Conservation (phyloP, 2,329 filamentous ascomycete species). For the Monilinia fructigena region DNA sequence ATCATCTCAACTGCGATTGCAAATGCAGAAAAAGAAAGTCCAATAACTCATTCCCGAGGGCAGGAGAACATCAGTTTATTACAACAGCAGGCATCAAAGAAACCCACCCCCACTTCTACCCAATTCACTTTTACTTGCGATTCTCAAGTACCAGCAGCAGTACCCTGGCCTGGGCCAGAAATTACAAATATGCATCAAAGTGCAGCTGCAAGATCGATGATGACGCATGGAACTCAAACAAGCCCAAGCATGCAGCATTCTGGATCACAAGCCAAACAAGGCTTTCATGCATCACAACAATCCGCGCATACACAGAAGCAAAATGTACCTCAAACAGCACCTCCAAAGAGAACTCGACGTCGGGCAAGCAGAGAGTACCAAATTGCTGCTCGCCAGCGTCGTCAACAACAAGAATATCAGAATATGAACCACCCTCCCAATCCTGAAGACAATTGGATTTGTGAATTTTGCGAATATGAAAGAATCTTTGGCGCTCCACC, state of each 20-base stretch:
- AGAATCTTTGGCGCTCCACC: conserved; percentile 89
- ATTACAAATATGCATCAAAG: conserved; percentile 32
- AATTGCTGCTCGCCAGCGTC: conserved; percentile 73
- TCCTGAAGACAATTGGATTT: conserved; percentile 83
- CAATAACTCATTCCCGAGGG: conserved; percentile 56
- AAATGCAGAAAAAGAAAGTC: conserved; percentile 69
- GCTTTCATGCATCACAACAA: conserved; percentile 39
- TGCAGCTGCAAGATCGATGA: conserved; percentile 34
- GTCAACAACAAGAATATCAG: conserved; percentile 71
- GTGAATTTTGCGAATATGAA: conserved; percentile 98
- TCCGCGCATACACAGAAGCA: conserved; percentile 41
- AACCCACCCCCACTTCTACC: conserved; percentile 67
- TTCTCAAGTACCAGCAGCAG: conserved; percentile 77
- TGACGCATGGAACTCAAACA: conserved; percentile 40
- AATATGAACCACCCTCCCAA: conserved; percentile 73
- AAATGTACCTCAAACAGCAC: conserved; percentile 39
- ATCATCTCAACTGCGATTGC: conserved; percentile 95
- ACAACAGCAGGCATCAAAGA: conserved; percentile 64
- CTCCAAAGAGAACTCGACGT: conserved; percentile 62
- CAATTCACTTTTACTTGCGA: conserved; percentile 98
- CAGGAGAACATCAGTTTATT: conserved; percentile 79
- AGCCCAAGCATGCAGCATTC: conserved; percentile 35
- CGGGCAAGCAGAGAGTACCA: conserved; percentile 69
- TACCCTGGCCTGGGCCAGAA: conserved; percentile 65
- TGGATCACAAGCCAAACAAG: conserved; percentile 34